phyloP scores from a whole-genome alignment of 345 rosid species.

The Moringa oleifera region DNA sequence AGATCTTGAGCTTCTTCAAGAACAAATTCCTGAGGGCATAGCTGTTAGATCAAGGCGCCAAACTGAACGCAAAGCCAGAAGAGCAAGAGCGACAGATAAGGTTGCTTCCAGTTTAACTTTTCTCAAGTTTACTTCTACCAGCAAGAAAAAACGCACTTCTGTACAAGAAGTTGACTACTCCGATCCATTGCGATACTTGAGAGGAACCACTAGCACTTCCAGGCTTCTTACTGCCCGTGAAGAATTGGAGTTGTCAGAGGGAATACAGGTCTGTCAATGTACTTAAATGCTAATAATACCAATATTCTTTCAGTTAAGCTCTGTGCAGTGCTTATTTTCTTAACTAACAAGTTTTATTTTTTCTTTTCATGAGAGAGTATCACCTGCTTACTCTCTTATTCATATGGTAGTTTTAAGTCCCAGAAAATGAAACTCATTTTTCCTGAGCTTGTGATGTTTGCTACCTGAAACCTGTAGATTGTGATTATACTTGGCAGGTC shows the following conservation, averaged over 20 bases:
- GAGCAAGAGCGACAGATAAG: slow-evolving; percentile 67
- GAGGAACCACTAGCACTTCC: slow-evolving; percentile 58
- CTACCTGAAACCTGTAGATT: background rate
- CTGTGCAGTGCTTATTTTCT: background rate
- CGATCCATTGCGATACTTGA: slow-evolving; percentile 77
- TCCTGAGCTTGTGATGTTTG: background rate
- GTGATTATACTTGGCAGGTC: no score
- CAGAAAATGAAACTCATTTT: no score
- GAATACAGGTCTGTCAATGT: slow-evolving; percentile 71
- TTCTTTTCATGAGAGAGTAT: no score
- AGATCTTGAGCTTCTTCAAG: slow-evolving; percentile 54
- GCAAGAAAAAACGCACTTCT: slow-evolving; percentile 55
- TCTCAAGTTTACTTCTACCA: slow-evolving; percentile 42
- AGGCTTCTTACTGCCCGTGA: slow-evolving; percentile 84
- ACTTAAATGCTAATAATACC: background rate
- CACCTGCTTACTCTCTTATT: no score
- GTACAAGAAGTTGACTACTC: slow-evolving; percentile 58
- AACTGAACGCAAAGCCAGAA: slow-evolving; percentile 69
- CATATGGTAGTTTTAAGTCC: no score
- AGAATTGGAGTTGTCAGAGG: slow-evolving; percentile 69
- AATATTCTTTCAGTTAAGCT: background rate
- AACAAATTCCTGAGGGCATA: slow-evolving; percentile 42
- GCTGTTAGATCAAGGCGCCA: slow-evolving; percentile 75
- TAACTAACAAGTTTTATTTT: no score
- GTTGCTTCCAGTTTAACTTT: slow-evolving; percentile 46